Base-by-base conservation (phyloP, 2,329 filamentous ascomycete genomes). In the Chalaropsis ovoidea region DNA sequence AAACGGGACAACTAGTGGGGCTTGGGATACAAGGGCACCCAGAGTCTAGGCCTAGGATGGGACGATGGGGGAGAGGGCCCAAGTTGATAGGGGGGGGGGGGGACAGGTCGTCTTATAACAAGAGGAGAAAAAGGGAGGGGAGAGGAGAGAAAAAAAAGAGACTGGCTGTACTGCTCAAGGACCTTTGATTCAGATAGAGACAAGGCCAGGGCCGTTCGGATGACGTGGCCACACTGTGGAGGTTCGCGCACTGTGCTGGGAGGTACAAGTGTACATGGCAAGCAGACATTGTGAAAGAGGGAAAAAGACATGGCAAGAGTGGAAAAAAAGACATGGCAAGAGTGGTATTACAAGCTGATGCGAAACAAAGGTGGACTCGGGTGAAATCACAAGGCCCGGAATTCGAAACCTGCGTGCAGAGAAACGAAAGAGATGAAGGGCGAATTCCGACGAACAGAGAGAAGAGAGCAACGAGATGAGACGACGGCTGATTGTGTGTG, bases 131-230 rank as follows among this genome's bases (percentile, higher is more conserved):
- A 52, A 52, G 17, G 22, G 19, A 27, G 22, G 22, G 1, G 6
- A 22, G 8, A 41, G 4, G 17, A 3, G 17, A 4, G 15, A 35
- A 8, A 39, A 19, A 6, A 42, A 39, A 15, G 10, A 17, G 47
- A 49, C 13, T n/a, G 47, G 17, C 47, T 47, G 45, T 47, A n/a
- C 45, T 47, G 45, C n/a, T 17, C 47, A 22, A 41, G 35, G 58
- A 15, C 35, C 58, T 41, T 42, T 41, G 58, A 61, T 61, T 41
- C 41, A 43, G 58, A 61, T n/a, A 17, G 27, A 27, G 24, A 31
- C 24, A 31, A 7, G 24, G 47, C n/a, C 22, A 61, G 7, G 56
- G 6, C 24, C 35, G 31, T 31, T 31, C 6, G 31, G 31, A 31
- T 31, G 31, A 31, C 31, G 31, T 31, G 31, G 31, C 6, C 31